Evolutionary conservation across 2,329 filamentous ascomycete species (phyloP).

Genomic region (Metarhizium guizhouense): DNA sequence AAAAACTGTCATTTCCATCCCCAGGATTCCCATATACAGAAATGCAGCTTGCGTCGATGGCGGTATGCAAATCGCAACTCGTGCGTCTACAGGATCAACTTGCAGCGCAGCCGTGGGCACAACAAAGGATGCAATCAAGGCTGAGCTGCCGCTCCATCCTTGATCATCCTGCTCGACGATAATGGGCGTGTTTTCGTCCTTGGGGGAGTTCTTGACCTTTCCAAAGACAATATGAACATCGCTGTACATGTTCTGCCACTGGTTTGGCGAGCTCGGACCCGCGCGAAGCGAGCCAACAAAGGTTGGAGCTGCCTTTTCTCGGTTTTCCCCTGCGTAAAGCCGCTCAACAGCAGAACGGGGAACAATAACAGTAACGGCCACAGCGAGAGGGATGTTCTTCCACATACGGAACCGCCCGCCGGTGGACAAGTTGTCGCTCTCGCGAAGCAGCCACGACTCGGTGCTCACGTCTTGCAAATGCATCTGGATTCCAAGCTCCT

Average conservation of each 20-base stretch:
- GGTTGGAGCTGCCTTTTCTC: constrained; percentile 3
- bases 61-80: constrained; percentile 24
- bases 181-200: constrained; percentile 20
- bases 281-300: too few species aligned
- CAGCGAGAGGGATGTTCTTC: constrained; percentile 24
- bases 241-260: constrained; percentile 28
- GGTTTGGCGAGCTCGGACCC: neutral
- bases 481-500: constrained; percentile 27
- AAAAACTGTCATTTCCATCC: constrained; percentile 20
- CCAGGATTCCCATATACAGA: constrained; percentile 17
- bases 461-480: constrained; percentile 25
- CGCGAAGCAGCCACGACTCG: constrained; percentile 19
- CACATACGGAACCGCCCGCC: constrained; percentile 25
- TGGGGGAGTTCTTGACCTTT: constrained; percentile 16
- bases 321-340: constrained; percentile 14
- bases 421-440: constrained; percentile 11
- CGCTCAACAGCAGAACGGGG: constrained; percentile 18
- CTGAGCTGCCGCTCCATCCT: constrained; percentile 27
- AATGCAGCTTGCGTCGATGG: constrained; percentile 14
- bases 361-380: constrained; percentile 28
- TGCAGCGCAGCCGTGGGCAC: constrained; percentile 27
- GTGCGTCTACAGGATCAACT: constrained; percentile 19
- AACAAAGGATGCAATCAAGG: constrained; percentile 32
- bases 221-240: constrained; percentile 35
- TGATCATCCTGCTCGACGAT: constrained; percentile 8